These are phyloP conservation scores for Pleoardoris graminearum DNA, from an alignment of 2,329 filamentous ascomycete species.

Conservation along the genomic window DNA sequence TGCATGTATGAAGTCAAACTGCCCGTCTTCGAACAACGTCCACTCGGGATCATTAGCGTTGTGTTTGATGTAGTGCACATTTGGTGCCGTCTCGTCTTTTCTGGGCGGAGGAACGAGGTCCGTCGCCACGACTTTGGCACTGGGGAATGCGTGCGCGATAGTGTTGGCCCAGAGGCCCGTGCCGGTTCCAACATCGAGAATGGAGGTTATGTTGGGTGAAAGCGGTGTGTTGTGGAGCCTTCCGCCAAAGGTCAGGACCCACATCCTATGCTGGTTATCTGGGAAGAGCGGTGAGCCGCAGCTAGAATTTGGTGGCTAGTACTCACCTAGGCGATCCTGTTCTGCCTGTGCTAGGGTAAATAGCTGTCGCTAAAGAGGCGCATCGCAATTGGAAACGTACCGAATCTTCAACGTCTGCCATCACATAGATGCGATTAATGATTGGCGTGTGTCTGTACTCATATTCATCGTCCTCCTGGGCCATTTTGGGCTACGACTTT, in stretches of 20 bases:
- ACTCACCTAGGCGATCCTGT: conserved; percentile 1
- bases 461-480: background rate
- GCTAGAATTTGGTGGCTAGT: background rate
- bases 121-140: background rate
- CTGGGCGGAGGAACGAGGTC: background rate
- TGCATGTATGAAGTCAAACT: conserved; percentile 60
- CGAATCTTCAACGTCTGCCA: conserved; percentile 3
- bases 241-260: background rate
- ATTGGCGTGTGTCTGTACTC: background rate
- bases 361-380: background rate
- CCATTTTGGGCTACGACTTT: background rate
- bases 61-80: conserved; percentile 1
- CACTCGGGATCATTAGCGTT: conserved; percentile 2
- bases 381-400: background rate
- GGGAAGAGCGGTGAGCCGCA: background rate
- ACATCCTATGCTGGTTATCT: conserved; percentile 3
- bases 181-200: conserved; percentile 3
- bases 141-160: background rate
- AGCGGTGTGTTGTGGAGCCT: conserved; percentile 5
- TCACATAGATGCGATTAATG: conserved; percentile 1
- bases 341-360: background rate
- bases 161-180: background rate
- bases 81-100: background rate
- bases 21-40: background rate
- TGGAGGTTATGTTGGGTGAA: background rate